These are phyloP conservation scores for Neurospora sp. DNA, from an alignment of 2,329 filamentous ascomycete species.

Conservation along the genomic window DNA sequence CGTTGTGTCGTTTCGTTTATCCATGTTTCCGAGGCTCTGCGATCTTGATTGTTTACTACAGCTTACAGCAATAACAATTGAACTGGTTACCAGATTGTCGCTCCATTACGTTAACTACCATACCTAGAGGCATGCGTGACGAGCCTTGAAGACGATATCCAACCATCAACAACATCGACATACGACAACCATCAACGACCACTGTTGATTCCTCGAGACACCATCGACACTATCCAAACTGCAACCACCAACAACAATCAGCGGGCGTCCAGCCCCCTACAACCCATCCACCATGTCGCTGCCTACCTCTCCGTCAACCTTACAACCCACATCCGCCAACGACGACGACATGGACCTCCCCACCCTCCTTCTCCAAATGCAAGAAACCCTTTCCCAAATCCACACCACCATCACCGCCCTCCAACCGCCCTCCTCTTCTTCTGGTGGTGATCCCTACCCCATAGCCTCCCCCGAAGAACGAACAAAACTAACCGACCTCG, in stretches of 20 bases:
- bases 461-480: slow-evolving; percentile 21
- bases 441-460: neutral
- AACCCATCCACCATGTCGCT: neutral
- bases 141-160: no score
- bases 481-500: slow-evolving; percentile 28
- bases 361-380: slow-evolving; percentile 31
- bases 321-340: neutral
- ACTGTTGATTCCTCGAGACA: no score
- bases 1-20: neutral
- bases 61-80: neutral
- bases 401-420: slow-evolving; percentile 27
- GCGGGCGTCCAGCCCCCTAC: neutral
- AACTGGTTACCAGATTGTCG: neutral
- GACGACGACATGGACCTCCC: slow-evolving; percentile 25
- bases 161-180: no score
- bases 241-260: neutral
- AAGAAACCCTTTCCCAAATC: slow-evolving; percentile 30
- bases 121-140: neutral
- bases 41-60: neutral
- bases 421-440: slow-evolving; percentile 3
- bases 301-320: neutral
- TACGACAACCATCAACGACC: no score
- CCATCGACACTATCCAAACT: neutral
- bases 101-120: neutral
- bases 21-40: neutral